These are phyloP conservation scores for Termitomyces sp. DNA, from an alignment of 768 basidiomycete species.

Conservation along the genomic window DNA sequence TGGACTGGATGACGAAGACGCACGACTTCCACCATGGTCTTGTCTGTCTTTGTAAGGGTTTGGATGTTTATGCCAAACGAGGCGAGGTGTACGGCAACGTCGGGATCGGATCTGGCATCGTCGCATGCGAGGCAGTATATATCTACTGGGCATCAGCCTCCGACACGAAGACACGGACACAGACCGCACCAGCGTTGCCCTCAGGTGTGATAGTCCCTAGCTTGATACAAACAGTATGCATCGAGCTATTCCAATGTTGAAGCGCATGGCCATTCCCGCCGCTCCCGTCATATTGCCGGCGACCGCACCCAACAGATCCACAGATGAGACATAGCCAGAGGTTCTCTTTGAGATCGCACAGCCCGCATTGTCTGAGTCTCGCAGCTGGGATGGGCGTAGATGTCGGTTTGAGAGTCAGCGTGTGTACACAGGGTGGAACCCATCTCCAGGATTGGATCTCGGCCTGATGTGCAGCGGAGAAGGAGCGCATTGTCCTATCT, in stretches of 20 bases:
- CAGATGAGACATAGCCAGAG: constrained; percentile 95
- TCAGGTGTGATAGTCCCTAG: constrained; percentile 96
- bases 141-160: constrained; percentile 40
- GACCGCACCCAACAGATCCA: constrained; percentile 84
- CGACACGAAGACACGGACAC: not conserved
- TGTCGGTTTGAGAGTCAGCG: constrained; percentile 39
- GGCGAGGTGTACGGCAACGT: constrained; percentile 65
- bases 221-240: constrained; percentile 85
- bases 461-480: constrained; percentile 87
- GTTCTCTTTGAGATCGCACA: constrained; percentile 86
- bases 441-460: constrained; percentile 99
- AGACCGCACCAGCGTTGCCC: constrained; percentile 72
- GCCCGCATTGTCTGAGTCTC: constrained; percentile 74
- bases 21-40: constrained; percentile 83
- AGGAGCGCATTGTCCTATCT: constrained; percentile 68
- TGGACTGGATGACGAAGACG: constrained; percentile 9
- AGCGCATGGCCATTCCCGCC: constrained; percentile 91
- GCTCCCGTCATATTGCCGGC: constrained; percentile 73
- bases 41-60: constrained; percentile 74
- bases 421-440: constrained; percentile 81
- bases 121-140: constrained; percentile 92
- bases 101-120: constrained; percentile 75
- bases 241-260: constrained; percentile 63
- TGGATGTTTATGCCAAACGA: constrained; percentile 86
- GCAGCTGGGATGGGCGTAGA: constrained; percentile 46